Evolutionary conservation across 2,329 filamentous ascomycete genomes (phyloP).

Genomic region (Fusarium paranaense): DNA sequence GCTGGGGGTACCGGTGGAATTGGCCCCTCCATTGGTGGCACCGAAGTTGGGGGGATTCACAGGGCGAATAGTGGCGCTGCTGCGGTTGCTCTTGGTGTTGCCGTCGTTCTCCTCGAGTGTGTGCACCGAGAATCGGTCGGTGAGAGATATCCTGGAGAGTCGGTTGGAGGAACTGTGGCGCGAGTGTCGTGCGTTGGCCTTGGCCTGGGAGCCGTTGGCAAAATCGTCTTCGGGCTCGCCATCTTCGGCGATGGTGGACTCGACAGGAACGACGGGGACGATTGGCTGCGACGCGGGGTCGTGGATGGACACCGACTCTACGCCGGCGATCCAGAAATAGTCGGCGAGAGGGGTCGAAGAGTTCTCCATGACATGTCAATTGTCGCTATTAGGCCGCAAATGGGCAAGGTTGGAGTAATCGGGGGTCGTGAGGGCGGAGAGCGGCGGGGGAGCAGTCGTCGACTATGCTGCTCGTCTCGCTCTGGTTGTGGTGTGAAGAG

Average conservation of each 20-base stretch:
- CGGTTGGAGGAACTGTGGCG: slow-evolving; percentile 71
- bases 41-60: slow-evolving; percentile 47
- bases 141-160: slow-evolving; percentile 65
- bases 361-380: slow-evolving; percentile 67
- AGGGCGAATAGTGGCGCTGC: slow-evolving; percentile 72
- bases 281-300: slow-evolving; percentile 56
- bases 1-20: slow-evolving; percentile 35
- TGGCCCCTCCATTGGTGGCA: slow-evolving; percentile 32
- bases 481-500: slow-evolving; percentile 23
- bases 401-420: slow-evolving; percentile 27
- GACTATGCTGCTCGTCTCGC: slow-evolving; percentile 18
- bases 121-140: slow-evolving; percentile 64
- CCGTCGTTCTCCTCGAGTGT: slow-evolving; percentile 70
- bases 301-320: slow-evolving; percentile 75
- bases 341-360: slow-evolving; percentile 75
- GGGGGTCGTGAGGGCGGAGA: background rate
- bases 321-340: slow-evolving; percentile 81
- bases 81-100: slow-evolving; percentile 72
- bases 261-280: slow-evolving; percentile 53
- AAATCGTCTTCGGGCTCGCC: slow-evolving; percentile 64
- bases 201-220: slow-evolving; percentile 43
- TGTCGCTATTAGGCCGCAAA: slow-evolving; percentile 40
- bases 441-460: slow-evolving; percentile 15
- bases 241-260: slow-evolving; percentile 72
- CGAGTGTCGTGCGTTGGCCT: slow-evolving; percentile 61